phyloP scores from a whole-genome alignment of 176 grass and related monocot genomes.

The Triticum aestivum region DNA sequence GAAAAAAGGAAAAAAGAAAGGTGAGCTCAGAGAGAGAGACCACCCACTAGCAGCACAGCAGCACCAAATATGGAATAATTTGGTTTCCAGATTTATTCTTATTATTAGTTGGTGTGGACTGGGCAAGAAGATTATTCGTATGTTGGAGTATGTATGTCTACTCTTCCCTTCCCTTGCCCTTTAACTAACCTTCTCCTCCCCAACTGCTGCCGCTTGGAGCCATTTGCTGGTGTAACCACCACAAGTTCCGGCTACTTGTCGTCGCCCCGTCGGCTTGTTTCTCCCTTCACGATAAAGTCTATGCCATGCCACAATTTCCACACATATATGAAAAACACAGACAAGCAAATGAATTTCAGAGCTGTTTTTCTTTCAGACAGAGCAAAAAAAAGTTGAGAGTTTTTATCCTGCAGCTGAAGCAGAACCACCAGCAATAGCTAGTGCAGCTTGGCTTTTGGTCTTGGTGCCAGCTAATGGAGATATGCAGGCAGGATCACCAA shows the following conservation, averaged over 20 bases:
- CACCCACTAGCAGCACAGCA: constrained; percentile 54
- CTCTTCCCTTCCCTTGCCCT: neutral
- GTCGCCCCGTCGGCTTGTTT: neutral
- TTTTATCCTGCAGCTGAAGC: neutral
- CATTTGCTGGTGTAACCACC: constrained; percentile 67
- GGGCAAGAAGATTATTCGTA: constrained; percentile 34
- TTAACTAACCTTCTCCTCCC: constrained; percentile 25
- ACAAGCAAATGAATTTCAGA: neutral
- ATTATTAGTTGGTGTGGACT: constrained; percentile 20
- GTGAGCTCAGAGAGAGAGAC: neutral
- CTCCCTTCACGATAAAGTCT: constrained; percentile 60
- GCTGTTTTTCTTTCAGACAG: neutral
- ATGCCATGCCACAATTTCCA: neutral
- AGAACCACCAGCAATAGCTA: neutral
- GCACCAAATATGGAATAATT: constrained; percentile 55
- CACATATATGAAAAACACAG: neutral
- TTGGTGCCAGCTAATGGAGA: constrained; percentile 34
- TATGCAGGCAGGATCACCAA: constrained; percentile 32
- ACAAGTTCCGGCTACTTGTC: constrained; percentile 38
- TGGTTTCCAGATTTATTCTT: neutral
- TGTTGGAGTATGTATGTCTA: neutral
- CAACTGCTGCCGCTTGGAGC: constrained; percentile 46
- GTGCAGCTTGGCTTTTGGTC: constrained; percentile 13
- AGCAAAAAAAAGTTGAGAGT: neutral
- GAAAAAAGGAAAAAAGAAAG: too few species aligned